Evolutionary conservation across 805 yeast genomes (phyloP), one percentile per base, ranked within the genome.

Genomic region (Wickerhamomyces kurtzmanii): DNA sequence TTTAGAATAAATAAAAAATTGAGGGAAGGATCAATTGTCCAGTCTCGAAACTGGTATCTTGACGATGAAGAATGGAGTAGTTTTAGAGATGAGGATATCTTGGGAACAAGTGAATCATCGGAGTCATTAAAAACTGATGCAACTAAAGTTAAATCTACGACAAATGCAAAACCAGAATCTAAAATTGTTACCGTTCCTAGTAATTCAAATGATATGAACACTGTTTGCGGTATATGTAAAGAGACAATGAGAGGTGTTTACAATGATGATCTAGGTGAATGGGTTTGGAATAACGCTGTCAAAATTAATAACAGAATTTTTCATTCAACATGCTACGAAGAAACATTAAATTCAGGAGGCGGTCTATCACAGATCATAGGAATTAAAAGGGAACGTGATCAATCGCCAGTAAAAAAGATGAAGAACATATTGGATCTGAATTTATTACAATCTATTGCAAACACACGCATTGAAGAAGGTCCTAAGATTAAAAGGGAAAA

Each of bases 1-100:
- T 86, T 85, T 60, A 70, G 97, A 42, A 80, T 84, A 24, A 89
- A 85, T 52, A 84, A 83, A 49, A 76, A 80, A 43, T 60, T 82
- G 26, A 70, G 72, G 24, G 68, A 64, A 31, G 68, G 69, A 17
- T 46, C 49, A 16, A 38, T 46, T 22, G 75, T 78, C 24, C 87
- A 82, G 47, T 76, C 83, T 23, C 61, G 96, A 42, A 68, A 75
- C 40, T 87, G 94, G 94, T 87, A 75, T 49, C 55, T 86, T 34
- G 75, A 73, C 36, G 80, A 72, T 36, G 60, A 64, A 15, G 75
- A 74, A 24, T 86, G 94, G 89, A 66, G 70, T 16, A 63, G 65
- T 15, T 84, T 81, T 57, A 73, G 70, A 33, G 94, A 85, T 45
- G 70, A 59, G 32, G 86, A 74, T 31, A 59, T 69, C 16, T 51